Evolutionary conservation across 1,139 yeast species (phyloP).

Genomic region (Nakaseomyces glabratus): DNA sequence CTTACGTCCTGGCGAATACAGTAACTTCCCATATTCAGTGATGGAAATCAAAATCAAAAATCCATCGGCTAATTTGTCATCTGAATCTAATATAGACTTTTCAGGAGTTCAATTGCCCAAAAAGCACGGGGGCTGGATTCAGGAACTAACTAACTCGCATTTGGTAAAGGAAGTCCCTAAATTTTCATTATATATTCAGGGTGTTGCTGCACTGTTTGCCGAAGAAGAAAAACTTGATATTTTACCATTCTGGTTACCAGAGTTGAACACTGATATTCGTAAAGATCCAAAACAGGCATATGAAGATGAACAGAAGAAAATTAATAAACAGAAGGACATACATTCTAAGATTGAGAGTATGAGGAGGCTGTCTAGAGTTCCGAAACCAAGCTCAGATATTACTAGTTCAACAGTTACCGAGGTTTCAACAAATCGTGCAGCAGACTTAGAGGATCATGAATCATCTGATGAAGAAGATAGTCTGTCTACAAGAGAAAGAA

Average conservation of each 20-base stretch:
- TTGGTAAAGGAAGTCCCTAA: conserved; percentile 86
- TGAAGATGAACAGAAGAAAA: conserved; percentile 42
- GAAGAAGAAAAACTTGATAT: conserved; percentile 79
- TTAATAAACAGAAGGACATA: conserved; percentile 39
- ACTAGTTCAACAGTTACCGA: conserved; percentile 1
- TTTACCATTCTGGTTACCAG: conserved; percentile 92
- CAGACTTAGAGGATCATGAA: conserved; percentile 38
- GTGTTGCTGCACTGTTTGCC: conserved; percentile 75
- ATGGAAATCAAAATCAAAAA: conserved; percentile 77
- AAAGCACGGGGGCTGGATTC: conserved; percentile 66
- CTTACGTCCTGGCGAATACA: conserved; percentile 76
- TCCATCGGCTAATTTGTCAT: conserved; percentile 23
- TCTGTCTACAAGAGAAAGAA: conserved; percentile 9
- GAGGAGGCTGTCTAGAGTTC: conserved; percentile 28
- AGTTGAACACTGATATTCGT: conserved; percentile 72
- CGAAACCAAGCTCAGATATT: conserved; percentile 9
- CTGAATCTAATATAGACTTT: conserved; percentile 23
- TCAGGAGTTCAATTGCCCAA: conserved; percentile 31
- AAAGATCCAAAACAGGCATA: conserved; percentile 69
- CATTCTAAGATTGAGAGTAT: conserved; percentile 38
- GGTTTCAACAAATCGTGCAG: conserved; percentile 29
- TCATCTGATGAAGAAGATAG: conserved; percentile 35
- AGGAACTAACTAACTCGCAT: conserved; percentile 74
- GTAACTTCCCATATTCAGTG: conserved; percentile 82
- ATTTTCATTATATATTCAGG: conserved; percentile 84